Conservation (phyloP, 345 rosid genomes). For the Atalantia buxifolia region DNA sequence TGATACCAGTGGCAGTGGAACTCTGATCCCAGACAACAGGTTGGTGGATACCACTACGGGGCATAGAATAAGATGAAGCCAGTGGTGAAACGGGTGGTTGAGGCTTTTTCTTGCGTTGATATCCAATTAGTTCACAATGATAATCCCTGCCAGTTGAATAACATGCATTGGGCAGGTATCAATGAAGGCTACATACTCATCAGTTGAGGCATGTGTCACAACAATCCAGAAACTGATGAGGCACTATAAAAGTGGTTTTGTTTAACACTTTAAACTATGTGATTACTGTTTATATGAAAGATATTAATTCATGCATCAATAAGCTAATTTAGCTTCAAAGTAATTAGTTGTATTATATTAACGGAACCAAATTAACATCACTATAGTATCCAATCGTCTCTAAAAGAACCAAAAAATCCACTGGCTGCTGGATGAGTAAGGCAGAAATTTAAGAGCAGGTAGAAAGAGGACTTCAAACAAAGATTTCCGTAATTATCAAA, state of each 20-base stretch:
- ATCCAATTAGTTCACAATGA: constrained; percentile 84
- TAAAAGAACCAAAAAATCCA: not conserved
- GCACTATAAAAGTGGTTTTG: not conserved
- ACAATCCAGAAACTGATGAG: not conserved
- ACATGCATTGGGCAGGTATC: constrained; percentile 16
- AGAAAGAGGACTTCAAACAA: not conserved
- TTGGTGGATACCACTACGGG: constrained; percentile 21
- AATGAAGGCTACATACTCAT: constrained; percentile 3
- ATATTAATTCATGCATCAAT: not conserved
- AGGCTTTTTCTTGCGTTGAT: constrained; percentile 48
- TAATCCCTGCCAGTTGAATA: constrained; percentile 49
- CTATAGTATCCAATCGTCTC: not conserved
- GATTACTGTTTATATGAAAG: not conserved
- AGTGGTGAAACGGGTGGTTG: constrained; percentile 22
- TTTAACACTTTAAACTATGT: not conserved
- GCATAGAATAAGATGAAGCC: constrained; percentile 22
- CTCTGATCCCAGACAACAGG: constrained; percentile 27
- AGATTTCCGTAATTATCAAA: not conserved
- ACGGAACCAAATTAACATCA: not conserved
- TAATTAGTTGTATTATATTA: too few relatives aligned
- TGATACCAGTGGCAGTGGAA: constrained; percentile 20
- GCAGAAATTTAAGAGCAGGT: not conserved
- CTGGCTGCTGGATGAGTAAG: not conserved
- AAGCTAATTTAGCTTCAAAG: not conserved
- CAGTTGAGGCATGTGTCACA: not conserved